A percentile compares a stretch with the other conserved stretches of the same genome.
Conservation (phyloP, 176 grass and related monocot species). For the Bolboschoenus planiculmis region DNA sequence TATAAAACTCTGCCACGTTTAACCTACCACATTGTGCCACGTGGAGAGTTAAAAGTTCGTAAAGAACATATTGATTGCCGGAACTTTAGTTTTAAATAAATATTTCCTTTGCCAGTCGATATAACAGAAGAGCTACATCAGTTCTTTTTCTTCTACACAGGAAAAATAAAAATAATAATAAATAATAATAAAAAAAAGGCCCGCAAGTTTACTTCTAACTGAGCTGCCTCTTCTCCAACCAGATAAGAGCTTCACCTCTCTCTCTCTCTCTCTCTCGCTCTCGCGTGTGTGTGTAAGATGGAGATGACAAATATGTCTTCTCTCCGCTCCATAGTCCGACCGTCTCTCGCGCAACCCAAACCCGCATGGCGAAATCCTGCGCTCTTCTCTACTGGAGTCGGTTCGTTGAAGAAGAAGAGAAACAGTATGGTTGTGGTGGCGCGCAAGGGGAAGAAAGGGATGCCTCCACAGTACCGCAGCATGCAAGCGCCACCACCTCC, state of each 20-base stretch:
- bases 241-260: constrained; percentile 30
- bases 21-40: neutral
- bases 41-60: neutral
- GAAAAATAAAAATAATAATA: neutral
- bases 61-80: neutral
- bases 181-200: neutral
- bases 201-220: neutral
- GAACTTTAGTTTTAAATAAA: too few species aligned
- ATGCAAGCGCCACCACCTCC: constrained; percentile 33
- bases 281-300: constrained; percentile 28
- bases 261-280: constrained; percentile 26
- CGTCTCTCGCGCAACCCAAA: constrained; percentile 4
- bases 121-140: too few species aligned
- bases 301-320: constrained; percentile 48
- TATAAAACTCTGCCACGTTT: neutral
- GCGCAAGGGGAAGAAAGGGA: constrained; percentile 46
- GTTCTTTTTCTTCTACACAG: neutral
- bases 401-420: constrained; percentile 34
- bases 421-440: constrained; percentile 50
- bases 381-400: constrained; percentile 4
- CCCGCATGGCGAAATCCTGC: neutral
- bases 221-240: neutral
- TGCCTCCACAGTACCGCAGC: constrained; percentile 43
- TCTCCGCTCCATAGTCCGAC: constrained; percentile 25
- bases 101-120: too few species aligned